phyloP scores from a whole-genome alignment of 2,329 filamentous ascomycete species.

The Colletotrichum orchidophilum region DNA sequence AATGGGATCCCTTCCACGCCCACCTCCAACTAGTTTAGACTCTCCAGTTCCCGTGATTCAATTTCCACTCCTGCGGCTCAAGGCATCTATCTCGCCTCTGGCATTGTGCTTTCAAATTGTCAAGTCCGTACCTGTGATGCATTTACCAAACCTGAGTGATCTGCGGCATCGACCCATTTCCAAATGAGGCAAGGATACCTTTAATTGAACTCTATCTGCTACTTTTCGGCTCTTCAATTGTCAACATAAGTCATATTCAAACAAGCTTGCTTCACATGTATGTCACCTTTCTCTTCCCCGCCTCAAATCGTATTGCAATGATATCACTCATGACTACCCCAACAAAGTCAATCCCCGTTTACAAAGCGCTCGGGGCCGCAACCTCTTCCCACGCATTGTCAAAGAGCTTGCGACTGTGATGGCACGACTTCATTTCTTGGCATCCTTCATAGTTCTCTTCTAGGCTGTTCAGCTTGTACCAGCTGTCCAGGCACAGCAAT shows the following conservation, averaged over 20 bases:
- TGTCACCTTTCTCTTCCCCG: not conserved
- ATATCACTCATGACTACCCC: conserved; percentile 17
- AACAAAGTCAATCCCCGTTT: conserved; percentile 20
- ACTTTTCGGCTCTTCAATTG: not conserved
- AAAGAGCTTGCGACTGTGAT: not conserved
- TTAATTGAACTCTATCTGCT: not conserved
- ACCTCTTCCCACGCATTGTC: not conserved
- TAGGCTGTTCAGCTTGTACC: not conserved
- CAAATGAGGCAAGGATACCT: not conserved
- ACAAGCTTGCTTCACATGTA: not conserved
- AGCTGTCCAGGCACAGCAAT: conserved; percentile 8
- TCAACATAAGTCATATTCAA: not conserved
- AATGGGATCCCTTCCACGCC: not conserved
- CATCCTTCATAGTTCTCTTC: not conserved
- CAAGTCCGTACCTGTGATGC: not conserved
- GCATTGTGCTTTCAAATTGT: not conserved
- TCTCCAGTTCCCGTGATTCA: not conserved
- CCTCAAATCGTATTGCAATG: not conserved
- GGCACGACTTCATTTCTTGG: not conserved
- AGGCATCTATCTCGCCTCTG: not conserved
- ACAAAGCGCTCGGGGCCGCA: not conserved
- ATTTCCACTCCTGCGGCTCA: not conserved
- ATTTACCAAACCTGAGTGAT: not conserved
- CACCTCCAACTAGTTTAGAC: not conserved
- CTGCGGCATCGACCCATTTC: not conserved